Conservation (phyloP, 805 yeast species). For the Nakazawaea ernobii region DNA sequence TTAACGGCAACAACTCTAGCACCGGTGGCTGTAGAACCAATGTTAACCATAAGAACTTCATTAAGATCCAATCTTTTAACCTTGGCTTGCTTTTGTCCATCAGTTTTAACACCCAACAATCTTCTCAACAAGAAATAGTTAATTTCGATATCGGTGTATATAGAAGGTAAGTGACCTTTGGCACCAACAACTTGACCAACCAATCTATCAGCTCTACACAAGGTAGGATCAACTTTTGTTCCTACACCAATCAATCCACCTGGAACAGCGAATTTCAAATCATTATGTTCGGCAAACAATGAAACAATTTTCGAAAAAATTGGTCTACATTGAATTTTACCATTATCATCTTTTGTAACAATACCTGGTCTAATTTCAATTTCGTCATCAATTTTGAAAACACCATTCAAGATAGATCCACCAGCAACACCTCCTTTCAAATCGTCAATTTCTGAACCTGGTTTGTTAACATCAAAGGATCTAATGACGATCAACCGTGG, state of each 20-base stretch:
- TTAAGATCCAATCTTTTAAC: conserved; percentile 91
- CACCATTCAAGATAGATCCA: conserved; percentile 97
- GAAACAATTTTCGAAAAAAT: conserved; percentile 92
- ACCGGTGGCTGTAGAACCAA: conserved; percentile 99
- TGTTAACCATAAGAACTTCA: conserved; percentile 97
- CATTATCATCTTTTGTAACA: conserved; percentile 86
- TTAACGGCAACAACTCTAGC: conserved; percentile 97
- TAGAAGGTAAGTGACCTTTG: conserved; percentile 90
- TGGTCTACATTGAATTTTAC: conserved; percentile 91
- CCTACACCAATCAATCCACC: conserved; percentile 99
- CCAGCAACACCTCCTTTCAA: conserved; percentile 99
- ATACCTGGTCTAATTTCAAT: conserved; percentile 99
- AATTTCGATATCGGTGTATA: conserved; percentile 95
- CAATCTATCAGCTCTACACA: conserved; percentile 98
- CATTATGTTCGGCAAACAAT: conserved; percentile 95
- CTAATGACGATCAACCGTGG: conserved; percentile 96
- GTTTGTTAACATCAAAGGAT: conserved; percentile 97
- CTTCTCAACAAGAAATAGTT: conserved; percentile 95
- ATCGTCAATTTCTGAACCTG: conserved; percentile 96
- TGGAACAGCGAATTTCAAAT: conserved; percentile 97
- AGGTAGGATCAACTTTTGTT: conserved; percentile 96
- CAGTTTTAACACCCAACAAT: conserved; percentile 96
- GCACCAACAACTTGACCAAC: conserved; percentile 99
- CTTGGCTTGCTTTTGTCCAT: conserved; percentile 94
- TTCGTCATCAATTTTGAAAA: conserved; percentile 94